Base-by-base conservation (phyloP, 2,329 filamentous ascomycete genomes). In the Teratosphaeria nubilosa region DNA sequence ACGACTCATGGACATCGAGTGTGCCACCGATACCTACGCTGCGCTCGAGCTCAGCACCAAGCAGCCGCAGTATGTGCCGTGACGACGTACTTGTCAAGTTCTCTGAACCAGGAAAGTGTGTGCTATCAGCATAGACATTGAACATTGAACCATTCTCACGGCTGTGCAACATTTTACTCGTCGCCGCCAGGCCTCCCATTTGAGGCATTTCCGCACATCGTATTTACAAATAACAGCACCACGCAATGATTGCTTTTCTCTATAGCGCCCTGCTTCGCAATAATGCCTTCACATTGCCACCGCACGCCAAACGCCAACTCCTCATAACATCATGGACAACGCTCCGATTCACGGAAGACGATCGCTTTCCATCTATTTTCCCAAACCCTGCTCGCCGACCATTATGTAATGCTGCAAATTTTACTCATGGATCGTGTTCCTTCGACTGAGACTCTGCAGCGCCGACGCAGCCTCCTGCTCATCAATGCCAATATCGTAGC, bases 401-500 rank as follows among this genome's bases (percentile, higher is more conserved):
- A 20, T 10, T 48, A 10, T 16, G 20, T 10, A 16, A 30, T 30
- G 41, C 5, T 6, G 22, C 16, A 5, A 48, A 16, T 5, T 48
- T 16, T 48, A 48, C n/a, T 48, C 13, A 41, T 14, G n/a, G 41
- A 56, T 25, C 14, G 55, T 52, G 24, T 52, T 56, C 16, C 45
- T 51, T 9, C 55, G 24, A 13, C 41, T 51, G 14, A 56, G 55
- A 11, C 27, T 58, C 51, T 58, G 57, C 58, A 65, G 53, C 16
- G 58, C 63, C 53, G 62, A 51, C 5, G 63, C 63, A 14, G 60
- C 63, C 57, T 65, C 60, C 9, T 60, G 63, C 57, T 65, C 60
- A 41, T 61, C 56, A 10, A 48, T n/a, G 41, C 41, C 41, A 50
- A 65, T 52, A 10, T 63, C 59, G 56, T 55, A 65, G 27, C 63